phyloP scores from a whole-genome alignment of 2,329 filamentous ascomycete species.

The Albophoma yamanashiensis region DNA sequence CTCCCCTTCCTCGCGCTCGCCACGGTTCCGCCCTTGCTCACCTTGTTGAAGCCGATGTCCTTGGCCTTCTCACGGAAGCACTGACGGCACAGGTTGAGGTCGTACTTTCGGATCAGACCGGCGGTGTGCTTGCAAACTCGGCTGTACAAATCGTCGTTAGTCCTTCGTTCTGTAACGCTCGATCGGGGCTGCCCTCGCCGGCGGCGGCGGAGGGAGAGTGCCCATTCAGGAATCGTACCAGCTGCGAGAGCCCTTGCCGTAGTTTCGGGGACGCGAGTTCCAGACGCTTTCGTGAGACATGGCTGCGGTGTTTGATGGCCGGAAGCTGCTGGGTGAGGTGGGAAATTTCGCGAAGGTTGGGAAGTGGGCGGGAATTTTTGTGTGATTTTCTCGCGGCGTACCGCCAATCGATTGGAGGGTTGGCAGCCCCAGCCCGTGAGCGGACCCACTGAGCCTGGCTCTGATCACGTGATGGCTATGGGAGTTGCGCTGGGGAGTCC shows the following conservation, averaged over 20 bases:
- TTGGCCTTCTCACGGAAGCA: constrained; percentile 66
- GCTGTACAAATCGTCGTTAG: constrained; percentile 26
- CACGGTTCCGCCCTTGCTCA: constrained; percentile 21
- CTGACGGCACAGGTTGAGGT: constrained; percentile 78
- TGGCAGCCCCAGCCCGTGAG: constrained; percentile 22
- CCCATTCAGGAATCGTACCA: constrained; percentile 54
- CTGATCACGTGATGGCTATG: background rate
- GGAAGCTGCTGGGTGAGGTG: constrained; percentile 15
- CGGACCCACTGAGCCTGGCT: background rate
- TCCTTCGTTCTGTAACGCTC: background rate
- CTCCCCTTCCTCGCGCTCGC: background rate
- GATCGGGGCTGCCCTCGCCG: background rate
- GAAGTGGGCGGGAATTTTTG: constrained; percentile 26
- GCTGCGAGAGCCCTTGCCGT: constrained; percentile 90
- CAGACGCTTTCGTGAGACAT: constrained; percentile 88
- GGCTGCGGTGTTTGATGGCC: constrained; percentile 28
- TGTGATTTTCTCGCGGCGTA: constrained; percentile 22
- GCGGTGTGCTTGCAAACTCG: constrained; percentile 81
- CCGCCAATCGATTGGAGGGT: constrained; percentile 24
- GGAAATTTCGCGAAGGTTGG: constrained; percentile 21
- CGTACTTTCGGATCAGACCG: constrained; percentile 99
- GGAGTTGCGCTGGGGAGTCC: constrained; percentile 2
- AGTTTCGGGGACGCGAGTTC: constrained; percentile 95
- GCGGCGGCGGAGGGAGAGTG: background rate
- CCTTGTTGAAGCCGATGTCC: constrained; percentile 67